Conservation (phyloP, 257 asterid genomes). For the Capsicum rhomboideum region DNA sequence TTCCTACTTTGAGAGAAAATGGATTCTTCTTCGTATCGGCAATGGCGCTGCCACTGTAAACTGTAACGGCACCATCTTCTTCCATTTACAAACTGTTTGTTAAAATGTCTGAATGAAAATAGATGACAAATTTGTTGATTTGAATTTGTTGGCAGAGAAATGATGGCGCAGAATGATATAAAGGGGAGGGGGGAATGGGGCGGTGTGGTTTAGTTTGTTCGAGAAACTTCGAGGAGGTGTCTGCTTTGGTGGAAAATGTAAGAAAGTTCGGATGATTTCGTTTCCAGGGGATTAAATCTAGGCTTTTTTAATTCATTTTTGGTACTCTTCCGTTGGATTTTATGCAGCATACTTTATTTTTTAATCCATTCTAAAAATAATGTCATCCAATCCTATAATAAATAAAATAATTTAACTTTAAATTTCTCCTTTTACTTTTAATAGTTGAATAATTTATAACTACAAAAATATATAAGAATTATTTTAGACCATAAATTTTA, state of each 20-base stretch:
- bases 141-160: no score
- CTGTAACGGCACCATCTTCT: constrained; percentile 68
- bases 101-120: constrained; percentile 14
- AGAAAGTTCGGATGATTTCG: constrained; percentile 23
- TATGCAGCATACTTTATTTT: no score
- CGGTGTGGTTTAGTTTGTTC: constrained; percentile 28
- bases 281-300: neutral
- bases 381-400: no score
- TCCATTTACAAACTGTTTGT: constrained; percentile 36
- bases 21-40: constrained; percentile 59
- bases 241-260: constrained; percentile 12
- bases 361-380: no score
- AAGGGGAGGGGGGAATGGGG: neutral
- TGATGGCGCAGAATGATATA: neutral
- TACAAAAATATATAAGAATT: no score
- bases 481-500: no score
- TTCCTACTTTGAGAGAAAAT: constrained; percentile 61
- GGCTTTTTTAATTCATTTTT: no score
- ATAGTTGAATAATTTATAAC: no score
- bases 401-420: no score
- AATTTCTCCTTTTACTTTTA: no score
- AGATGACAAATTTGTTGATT: no score
- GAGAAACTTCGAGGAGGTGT: constrained; percentile 32
- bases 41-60: constrained; percentile 58
- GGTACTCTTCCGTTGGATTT: no score